Conservation (phyloP, 306 rosid species). For the Crotalaria pallida region DNA sequence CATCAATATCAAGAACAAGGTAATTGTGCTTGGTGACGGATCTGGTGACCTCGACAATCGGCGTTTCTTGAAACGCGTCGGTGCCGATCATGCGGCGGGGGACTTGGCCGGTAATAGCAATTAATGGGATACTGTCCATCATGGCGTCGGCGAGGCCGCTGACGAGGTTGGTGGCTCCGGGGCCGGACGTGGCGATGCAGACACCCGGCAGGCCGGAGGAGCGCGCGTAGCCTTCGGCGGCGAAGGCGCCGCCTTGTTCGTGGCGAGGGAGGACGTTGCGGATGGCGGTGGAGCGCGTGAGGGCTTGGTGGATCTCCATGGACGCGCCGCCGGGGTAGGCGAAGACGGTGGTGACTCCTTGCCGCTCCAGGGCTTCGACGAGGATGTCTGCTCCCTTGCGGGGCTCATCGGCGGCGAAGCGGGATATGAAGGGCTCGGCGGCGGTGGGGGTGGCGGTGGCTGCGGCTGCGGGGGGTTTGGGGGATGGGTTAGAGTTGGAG, state of each 20-base stretch:
- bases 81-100: conserved; percentile 91
- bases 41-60: conserved; percentile 82
- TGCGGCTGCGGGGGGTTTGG: conserved; percentile 4
- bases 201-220: conserved; percentile 78
- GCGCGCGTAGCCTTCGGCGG: conserved; percentile 90
- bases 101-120: conserved; percentile 89
- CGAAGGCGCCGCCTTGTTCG: conserved; percentile 84
- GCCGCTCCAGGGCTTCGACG: conserved; percentile 80
- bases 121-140: conserved; percentile 63
- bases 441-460: not conserved
- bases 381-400: conserved; percentile 86
- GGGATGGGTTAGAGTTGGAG: conserved; percentile 25
- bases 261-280: conserved; percentile 83
- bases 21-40: conserved; percentile 90
- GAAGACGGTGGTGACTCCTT: conserved; percentile 68
- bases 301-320: conserved; percentile 93
- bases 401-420: conserved; percentile 48
- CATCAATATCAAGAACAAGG: conserved; percentile 83
- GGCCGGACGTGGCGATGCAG: conserved; percentile 91
- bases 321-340: conserved; percentile 98
- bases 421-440: conserved; percentile 22
- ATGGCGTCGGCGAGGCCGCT: conserved; percentile 81
- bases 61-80: conserved; percentile 89
- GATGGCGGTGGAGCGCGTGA: conserved; percentile 63
- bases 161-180: conserved; percentile 88